These are phyloP conservation scores for Plasmodium berghei DNA, from an alignment of 169 alveolate genomes.

Conservation along the genomic window DNA sequence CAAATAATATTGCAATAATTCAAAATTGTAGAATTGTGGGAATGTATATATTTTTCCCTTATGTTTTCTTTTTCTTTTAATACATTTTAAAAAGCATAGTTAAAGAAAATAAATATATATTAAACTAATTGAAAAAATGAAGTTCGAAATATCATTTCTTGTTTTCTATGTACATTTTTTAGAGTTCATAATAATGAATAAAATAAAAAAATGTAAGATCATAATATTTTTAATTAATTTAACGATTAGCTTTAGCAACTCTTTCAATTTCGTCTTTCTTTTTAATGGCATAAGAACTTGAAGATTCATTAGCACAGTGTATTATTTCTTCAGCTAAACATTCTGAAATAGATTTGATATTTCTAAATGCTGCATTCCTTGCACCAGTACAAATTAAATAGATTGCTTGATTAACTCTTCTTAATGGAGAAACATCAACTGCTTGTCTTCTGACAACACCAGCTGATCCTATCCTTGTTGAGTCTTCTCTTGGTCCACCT, in stretches of 20 bases:
- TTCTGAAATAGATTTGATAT: slow-evolving; percentile 98
- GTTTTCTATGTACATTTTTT: no score
- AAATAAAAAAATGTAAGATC: not conserved
- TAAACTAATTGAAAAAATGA: no score
- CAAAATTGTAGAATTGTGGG: no score
- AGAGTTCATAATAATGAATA: no score
- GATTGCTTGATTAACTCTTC: slow-evolving; percentile 99
- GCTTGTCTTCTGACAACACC: slow-evolving; percentile 99
- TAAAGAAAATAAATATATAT: no score
- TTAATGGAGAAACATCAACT: slow-evolving; percentile 98
- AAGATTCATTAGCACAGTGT: slow-evolving; percentile 97
- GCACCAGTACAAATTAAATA: slow-evolving; percentile 98
- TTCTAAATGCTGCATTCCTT: slow-evolving; percentile 96
- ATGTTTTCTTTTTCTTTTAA: not conserved
- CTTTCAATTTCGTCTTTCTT: slow-evolving; percentile 99
- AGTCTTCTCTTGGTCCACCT: slow-evolving; percentile 99
- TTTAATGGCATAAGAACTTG: slow-evolving; percentile 98
- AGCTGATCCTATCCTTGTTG: slow-evolving; percentile 98
- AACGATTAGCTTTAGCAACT: slow-evolving; percentile 99
- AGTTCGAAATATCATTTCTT: no score
- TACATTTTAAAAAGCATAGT: no score
- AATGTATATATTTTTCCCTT: no score
- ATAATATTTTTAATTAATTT: slow-evolving; percentile 53
- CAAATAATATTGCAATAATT: no score
- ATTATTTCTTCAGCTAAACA: slow-evolving; percentile 99